phyloP scores from a whole-genome alignment of 352 stramenopile species.

The Blastocystis sp. region DNA sequence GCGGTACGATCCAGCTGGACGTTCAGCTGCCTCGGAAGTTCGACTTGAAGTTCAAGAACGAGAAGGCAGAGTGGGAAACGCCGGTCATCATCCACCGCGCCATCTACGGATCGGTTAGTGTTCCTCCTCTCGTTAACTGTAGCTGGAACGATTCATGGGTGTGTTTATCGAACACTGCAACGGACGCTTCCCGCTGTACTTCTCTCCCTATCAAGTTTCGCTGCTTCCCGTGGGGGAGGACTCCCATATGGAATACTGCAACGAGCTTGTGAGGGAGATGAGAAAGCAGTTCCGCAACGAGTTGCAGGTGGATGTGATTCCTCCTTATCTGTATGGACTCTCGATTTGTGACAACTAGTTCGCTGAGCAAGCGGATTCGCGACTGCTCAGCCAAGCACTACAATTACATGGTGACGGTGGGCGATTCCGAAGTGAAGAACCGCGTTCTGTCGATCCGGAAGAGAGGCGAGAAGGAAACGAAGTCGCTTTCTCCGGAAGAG shows the following conservation, averaged over 20 bases:
- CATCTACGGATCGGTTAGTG: slow-evolving; percentile 50
- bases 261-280: neutral
- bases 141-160: slow-evolving; percentile 51
- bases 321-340: slow-evolving; percentile 80
- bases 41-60: slow-evolving; percentile 78
- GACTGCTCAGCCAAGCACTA: slow-evolving; percentile 89
- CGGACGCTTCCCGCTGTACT: slow-evolving; percentile 31
- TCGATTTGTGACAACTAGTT: slow-evolving; percentile 84
- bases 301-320: slow-evolving; percentile 34
- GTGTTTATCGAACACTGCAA: slow-evolving; percentile 57
- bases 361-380: slow-evolving; percentile 93
- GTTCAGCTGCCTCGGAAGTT: slow-evolving; percentile 96
- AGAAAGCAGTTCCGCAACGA: neutral
- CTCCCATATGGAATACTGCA: slow-evolving; percentile 7
- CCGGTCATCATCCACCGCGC: slow-evolving; percentile 85
- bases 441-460: slow-evolving; percentile 82
- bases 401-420: slow-evolving; percentile 94
- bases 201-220: slow-evolving; percentile 40
- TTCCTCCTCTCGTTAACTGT: neutral
- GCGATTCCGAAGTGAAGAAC: slow-evolving; percentile 75
- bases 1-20: slow-evolving; percentile 90
- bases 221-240: neutral
- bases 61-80: slow-evolving; percentile 51
- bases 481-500: slow-evolving; percentile 79
- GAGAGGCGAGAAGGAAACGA: slow-evolving; percentile 79